Conservation (phyloP, 2,329 filamentous ascomycete species). For the Aspergillus piperis region DNA sequence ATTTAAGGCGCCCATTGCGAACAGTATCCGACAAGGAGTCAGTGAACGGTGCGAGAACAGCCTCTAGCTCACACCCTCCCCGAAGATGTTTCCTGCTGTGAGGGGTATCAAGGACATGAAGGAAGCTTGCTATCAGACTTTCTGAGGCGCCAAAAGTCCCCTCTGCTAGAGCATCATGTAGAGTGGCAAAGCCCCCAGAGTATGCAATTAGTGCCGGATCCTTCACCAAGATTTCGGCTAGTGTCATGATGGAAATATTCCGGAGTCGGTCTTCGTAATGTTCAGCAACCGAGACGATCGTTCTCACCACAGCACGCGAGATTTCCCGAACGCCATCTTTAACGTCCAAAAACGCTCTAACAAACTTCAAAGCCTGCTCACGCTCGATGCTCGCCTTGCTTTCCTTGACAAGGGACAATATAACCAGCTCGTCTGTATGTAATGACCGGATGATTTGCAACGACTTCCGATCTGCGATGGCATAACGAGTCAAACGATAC, state of each 20-base stretch:
- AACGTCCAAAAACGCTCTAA: conserved; percentile 91
- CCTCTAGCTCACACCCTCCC: conserved; percentile 85
- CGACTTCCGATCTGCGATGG: conserved; percentile 88
- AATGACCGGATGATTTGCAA: conserved; percentile 82
- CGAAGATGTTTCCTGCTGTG: conserved; percentile 77
- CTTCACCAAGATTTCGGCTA: conserved; percentile 86
- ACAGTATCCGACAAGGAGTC: conserved; percentile 65
- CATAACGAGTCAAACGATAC: conserved; percentile 89
- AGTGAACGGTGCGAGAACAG: conserved; percentile 88
- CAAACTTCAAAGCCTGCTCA: conserved; percentile 95
- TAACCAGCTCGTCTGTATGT: conserved; percentile 90
- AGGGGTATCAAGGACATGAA: conserved; percentile 86
- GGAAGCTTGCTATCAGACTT: conserved; percentile 80
- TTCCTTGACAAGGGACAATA: conserved; percentile 90
- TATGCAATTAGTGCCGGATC: conserved; percentile 79
- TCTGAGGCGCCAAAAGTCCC: conserved; percentile 91
- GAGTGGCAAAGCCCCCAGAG: conserved; percentile 77
- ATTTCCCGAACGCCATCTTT: conserved; percentile 89
- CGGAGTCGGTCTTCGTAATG: conserved; percentile 81
- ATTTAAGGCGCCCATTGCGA: conserved; percentile 69
- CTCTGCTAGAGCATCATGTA: conserved; percentile 91
- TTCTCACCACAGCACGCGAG: conserved; percentile 81
- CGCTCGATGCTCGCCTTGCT: conserved; percentile 95
- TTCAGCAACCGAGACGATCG: conserved; percentile 87
- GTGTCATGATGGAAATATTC: conserved; percentile 87